A percentile compares a stretch with the other conserved stretches of the same genome.
phyloP scores from a whole-genome alignment of 441 rosid genomes.

The Eruca vesicaria region DNA sequence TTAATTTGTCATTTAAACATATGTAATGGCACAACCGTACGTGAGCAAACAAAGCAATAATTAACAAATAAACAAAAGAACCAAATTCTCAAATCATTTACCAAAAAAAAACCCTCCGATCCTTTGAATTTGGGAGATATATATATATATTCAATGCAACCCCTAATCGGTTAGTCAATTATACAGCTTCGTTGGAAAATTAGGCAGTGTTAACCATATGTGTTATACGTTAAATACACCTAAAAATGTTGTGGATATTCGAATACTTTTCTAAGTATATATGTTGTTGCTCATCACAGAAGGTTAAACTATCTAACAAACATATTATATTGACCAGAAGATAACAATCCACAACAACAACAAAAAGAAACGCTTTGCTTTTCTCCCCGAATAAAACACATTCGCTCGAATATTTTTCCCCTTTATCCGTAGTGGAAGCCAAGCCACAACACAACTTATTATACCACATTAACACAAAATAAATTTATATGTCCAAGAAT shows the following conservation, averaged over 20 bases:
- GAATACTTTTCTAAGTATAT: background rate
- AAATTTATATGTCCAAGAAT: background rate
- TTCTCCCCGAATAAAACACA: conserved; percentile 23
- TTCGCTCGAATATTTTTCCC: background rate
- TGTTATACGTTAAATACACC: background rate
- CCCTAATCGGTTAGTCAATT: conserved; percentile 13
- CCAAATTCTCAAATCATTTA: conserved; percentile 17
- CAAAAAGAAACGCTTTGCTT: conserved; percentile 14
- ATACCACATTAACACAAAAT: background rate
- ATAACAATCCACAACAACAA: conserved; percentile 18
- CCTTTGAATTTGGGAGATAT: conserved; percentile 24
- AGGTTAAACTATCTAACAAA: background rate
- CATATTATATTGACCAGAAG: conserved; percentile 18
- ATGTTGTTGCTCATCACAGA: conserved; percentile 16
- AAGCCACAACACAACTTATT: conserved; percentile 32
- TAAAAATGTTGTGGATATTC: conserved; percentile 20
- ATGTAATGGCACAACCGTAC: conserved; percentile 21
- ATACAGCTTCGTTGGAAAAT: conserved; percentile 16
- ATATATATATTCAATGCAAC: background rate
- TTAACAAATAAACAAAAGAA: conserved; percentile 16
- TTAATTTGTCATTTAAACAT: background rate
- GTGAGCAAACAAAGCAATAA: conserved; percentile 22
- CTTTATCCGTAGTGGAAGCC: conserved; percentile 34
- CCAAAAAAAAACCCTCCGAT: too few relatives aligned
- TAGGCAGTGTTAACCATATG: conserved; percentile 17